Evolutionary conservation across 495 filamentous ascomycete genomes (phyloP).

Genomic region (Tuber microsphaerosporum): DNA sequence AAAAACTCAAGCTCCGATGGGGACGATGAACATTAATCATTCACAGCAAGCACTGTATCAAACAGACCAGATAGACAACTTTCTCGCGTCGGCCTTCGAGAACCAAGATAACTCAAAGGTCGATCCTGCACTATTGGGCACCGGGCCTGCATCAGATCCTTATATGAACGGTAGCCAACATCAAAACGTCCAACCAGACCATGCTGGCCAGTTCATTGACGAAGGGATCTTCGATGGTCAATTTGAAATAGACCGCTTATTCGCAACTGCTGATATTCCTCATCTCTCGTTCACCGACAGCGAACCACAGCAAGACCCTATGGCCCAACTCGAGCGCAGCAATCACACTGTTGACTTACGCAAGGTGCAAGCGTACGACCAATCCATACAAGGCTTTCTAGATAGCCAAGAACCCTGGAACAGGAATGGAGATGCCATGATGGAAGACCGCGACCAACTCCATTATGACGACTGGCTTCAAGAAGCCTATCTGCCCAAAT

Average conservation of each 20-base stretch:
- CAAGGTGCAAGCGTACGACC: conserved; percentile 35
- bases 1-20: conserved; percentile 44
- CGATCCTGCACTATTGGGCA: conserved; percentile 38
- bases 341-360: conserved; percentile 23
- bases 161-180: conserved; percentile 14
- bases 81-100: conserved; percentile 15
- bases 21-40: conserved; percentile 18
- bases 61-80: conserved; percentile 20
- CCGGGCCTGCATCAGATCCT: conserved; percentile 9
- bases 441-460: conserved; percentile 26
- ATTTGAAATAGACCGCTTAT: conserved; percentile 36
- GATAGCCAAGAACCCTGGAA: conserved; percentile 37
- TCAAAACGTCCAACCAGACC: conserved; percentile 18
- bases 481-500: conserved; percentile 1
- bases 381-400: conserved; percentile 37
- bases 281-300: conserved; percentile 26
- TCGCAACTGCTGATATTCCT: conserved; percentile 27
- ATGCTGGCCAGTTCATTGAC: conserved; percentile 21
- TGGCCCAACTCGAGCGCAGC: conserved; percentile 12
- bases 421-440: conserved; percentile 24
- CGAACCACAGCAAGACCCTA: conserved; percentile 19
- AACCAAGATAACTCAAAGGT: conserved; percentile 41
- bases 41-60: conserved; percentile 24
- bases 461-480: conserved; percentile 41
- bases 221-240: conserved; percentile 31